Evolutionary conservation across 169 alveolate genomes (phyloP), one percentile per base, ranked within the genome.

Genomic region (Plasmodium gallinaceum): DNA sequence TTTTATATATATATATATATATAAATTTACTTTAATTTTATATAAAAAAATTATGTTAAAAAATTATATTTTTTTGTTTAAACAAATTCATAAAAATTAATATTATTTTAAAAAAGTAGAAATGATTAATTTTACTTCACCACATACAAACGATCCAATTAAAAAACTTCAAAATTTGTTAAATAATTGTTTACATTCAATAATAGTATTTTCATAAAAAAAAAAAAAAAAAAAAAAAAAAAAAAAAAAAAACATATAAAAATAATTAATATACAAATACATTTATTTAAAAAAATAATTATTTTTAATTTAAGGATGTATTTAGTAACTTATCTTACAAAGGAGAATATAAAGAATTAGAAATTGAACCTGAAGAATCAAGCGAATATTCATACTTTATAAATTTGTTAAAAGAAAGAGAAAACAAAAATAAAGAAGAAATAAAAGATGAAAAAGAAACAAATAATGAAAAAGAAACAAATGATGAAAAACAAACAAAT

Each of bases 51-150:
- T 48, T 10, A 48, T 48, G 0, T 48, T 5, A 9, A 48, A 14
- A 48, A 48, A 48, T 10, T 10, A 48, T 14, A 6, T 57, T 5
- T 57, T 57, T 57, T 58, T 10, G 32, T 58, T 58, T 32, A 8
- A 26, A n/a, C 24, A 32, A 26, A 43, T 6, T 74, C 20, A 39
- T 58, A n/a, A 58, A 26, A 26, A 51, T 66, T 7, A 32, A 58
- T 57, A 43, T 32, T 20, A 45, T 32, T 12, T 24, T 1, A n/a
- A n/a, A n/a, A 74, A 58, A 14, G 58, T 54, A 42, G 73, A 83
- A 83, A 83, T 83, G 83, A 83, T 22, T 66, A 83, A 83, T 72
- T 66, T 83, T 68, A 52, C 32, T 8, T 83, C 91, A 0, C 91
- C 91, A 39, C 70, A 18, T 5, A 51, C 85, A 16, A 83, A 83